Base-by-base conservation (phyloP, 1,284 basidiomycete genomes). In the Cystobasidium pallidum region DNA sequence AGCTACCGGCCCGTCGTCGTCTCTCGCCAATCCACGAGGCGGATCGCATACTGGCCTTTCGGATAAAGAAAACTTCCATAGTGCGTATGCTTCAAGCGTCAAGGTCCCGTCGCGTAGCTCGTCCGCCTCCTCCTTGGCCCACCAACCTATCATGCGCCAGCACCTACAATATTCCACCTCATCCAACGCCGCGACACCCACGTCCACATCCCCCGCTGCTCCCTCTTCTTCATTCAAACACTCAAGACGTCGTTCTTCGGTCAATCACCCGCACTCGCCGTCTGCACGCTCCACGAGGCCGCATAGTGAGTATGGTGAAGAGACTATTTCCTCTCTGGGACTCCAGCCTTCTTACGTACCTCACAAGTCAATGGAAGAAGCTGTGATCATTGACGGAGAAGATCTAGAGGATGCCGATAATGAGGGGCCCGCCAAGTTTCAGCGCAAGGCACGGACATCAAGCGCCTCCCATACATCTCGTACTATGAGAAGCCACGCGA, bases 201-300 rank as follows among this genome's bases (percentile, higher is more conserved):
- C 30, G 58, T 61, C 58, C n/a, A 45, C 58, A 4, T 41, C 58
- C 3, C 58, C 58, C n/a, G 26, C 47, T 7, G 6, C 62, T n/a
- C n/a, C 62, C 4, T 51, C 62, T 6, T 28, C 39, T 64, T 8
- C 45, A 41, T 24, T 32, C 7, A 64, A 64, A 36, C 62, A 64
- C 19, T 3, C 21, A 32, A 6, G 49, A 10, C 49, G 51, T 17
- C 26, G 68, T 13, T 71, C 68, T 17, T 71, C 68, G 21, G 68
- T 59, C 15, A 49, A 59, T 15, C 61, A 71, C 32, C 59, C 61
- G 15, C 51, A 43, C 7, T 64, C 68, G 4, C 61, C 68, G 32
- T 64, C 62, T 32, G 21, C 41, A 28, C 55, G 67, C 1, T 70
- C 49, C 7, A 26, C 67, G n/a, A 58, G 67, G 11, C 58, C 67